These are phyloP conservation scores for Pseudozyma pruni DNA, from an alignment of 1,284 basidiomycete genomes.

Conservation along the genomic window DNA sequence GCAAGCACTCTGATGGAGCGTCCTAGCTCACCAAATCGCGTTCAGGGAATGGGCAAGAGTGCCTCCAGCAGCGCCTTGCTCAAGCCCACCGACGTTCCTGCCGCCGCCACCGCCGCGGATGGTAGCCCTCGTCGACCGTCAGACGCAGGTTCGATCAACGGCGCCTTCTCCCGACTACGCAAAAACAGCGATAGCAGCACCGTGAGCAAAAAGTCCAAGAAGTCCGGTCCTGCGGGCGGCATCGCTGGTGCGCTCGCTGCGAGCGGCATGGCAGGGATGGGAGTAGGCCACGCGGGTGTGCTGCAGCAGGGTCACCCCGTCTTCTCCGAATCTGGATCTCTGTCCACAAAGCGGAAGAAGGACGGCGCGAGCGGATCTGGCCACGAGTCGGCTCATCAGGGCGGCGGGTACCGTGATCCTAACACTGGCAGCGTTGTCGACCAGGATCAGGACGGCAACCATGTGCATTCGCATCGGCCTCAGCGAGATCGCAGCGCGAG, in stretches of 20 bases:
- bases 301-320: slow-evolving; percentile 35
- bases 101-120: not conserved
- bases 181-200: slow-evolving; percentile 50
- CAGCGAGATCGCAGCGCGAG: slow-evolving; percentile 32
- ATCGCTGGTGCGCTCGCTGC: slow-evolving; percentile 61
- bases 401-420: slow-evolving; percentile 56
- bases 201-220: slow-evolving; percentile 33
- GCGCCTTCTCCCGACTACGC: slow-evolving; percentile 38
- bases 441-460: slow-evolving; percentile 40
- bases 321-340: slow-evolving; percentile 16
- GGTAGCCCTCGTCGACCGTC: slow-evolving; percentile 40
- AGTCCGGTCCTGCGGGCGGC: slow-evolving; percentile 31
- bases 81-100: slow-evolving; percentile 23
- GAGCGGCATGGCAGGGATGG: slow-evolving; percentile 58
- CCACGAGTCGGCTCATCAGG: slow-evolving; percentile 33
- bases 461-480: slow-evolving; percentile 12
- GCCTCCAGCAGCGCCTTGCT: slow-evolving; percentile 37
- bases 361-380: slow-evolving; percentile 8
- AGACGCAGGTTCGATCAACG: slow-evolving; percentile 23
- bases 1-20: slow-evolving; percentile 30
- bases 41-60: slow-evolving; percentile 38
- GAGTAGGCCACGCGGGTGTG: slow-evolving; percentile 44
- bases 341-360: slow-evolving; percentile 20
- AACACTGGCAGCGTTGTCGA: slow-evolving; percentile 49
- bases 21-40: slow-evolving; percentile 10